Conservation (phyloP, 805 yeast species). For the Saccharomycopsis sp. region DNA sequence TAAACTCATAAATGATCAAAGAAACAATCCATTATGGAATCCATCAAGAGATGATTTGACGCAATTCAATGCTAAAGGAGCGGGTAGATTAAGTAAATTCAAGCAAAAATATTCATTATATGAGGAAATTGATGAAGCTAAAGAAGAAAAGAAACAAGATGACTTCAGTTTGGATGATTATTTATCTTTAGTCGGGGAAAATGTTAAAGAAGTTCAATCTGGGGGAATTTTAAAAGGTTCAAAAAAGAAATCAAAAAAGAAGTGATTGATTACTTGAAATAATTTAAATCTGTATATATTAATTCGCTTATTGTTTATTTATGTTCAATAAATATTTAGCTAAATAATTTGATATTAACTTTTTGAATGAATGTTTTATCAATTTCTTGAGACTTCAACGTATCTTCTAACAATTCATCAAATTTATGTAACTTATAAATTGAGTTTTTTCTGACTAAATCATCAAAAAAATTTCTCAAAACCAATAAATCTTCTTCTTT, state of each 20-base stretch:
- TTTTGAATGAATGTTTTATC: slow-evolving; percentile 1
- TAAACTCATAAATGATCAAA: slow-evolving; percentile 79
- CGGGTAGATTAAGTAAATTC: slow-evolving; percentile 71
- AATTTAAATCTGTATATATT: too few species aligned
- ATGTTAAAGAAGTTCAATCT: slow-evolving; percentile 41
- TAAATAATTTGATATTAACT: background rate
- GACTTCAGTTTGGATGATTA: slow-evolving; percentile 34
- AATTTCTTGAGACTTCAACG: background rate
- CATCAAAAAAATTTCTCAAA: slow-evolving; percentile 5
- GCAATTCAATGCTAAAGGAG: slow-evolving; percentile 69
- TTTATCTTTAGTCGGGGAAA: slow-evolving; percentile 49
- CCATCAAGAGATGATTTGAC: slow-evolving; percentile 70
- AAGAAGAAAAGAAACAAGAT: slow-evolving; percentile 19
- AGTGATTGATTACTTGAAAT: background rate
- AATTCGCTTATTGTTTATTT: background rate
- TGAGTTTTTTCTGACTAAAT: background rate
- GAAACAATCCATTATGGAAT: slow-evolving; percentile 84
- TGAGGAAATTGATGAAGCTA: slow-evolving; percentile 25
- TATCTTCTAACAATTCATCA: background rate
- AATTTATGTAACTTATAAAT: slow-evolving; percentile 1
- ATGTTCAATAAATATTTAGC: background rate
- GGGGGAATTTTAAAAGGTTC: slow-evolving; percentile 45
- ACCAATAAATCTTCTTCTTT: slow-evolving; percentile 38
- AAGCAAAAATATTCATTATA: slow-evolving; percentile 53
- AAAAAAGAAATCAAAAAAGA: slow-evolving; percentile 24